Evolutionary conservation across 768 basidiomycete genomes (phyloP).

Genomic region (Mycena filopes): DNA sequence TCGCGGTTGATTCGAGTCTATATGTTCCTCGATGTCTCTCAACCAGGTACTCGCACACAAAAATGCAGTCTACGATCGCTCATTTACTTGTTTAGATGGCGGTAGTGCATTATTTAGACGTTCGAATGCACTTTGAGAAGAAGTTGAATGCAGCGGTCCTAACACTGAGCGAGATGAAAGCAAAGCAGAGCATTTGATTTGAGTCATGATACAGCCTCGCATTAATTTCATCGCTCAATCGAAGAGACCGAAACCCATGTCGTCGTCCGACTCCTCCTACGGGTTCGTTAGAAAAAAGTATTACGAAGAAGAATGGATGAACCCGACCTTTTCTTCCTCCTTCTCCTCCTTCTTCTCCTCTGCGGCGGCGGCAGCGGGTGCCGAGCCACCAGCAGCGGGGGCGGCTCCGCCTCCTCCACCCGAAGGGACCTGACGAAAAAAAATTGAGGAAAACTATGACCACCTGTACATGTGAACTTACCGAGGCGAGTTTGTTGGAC

Average conservation of each 20-base stretch:
- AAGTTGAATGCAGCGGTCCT: too few relatives aligned
- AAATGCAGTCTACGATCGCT: too few relatives aligned
- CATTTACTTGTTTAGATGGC: too few relatives aligned
- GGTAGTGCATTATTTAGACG: too few relatives aligned
- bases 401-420: conserved; percentile 78
- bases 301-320: conserved; percentile 29
- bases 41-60: too few relatives aligned
- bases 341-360: conserved; percentile 91
- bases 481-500: conserved; percentile 93
- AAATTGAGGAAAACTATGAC: not conserved
- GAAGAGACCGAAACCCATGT: conserved; percentile 99
- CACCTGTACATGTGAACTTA: conserved; percentile 46
- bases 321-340: conserved; percentile 85
- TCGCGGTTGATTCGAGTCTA: too few relatives aligned
- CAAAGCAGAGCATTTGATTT: conserved; percentile 21
- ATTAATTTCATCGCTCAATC: conserved; percentile 65
- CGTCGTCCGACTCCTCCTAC: conserved; percentile 95
- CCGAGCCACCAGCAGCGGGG: conserved; percentile 61
- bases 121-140: too few relatives aligned
- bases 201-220: conserved; percentile 21
- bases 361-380: conserved; percentile 69
- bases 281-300: conserved; percentile 2
- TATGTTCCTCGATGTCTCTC: too few relatives aligned
- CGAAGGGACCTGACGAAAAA: conserved; percentile 78
- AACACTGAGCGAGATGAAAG: not conserved